Percentiles rank a stretch among this genome's conserved stretches.
Conservation (phyloP, 257 asterid genomes). For the Nicotiana tomentosiformis region DNA sequence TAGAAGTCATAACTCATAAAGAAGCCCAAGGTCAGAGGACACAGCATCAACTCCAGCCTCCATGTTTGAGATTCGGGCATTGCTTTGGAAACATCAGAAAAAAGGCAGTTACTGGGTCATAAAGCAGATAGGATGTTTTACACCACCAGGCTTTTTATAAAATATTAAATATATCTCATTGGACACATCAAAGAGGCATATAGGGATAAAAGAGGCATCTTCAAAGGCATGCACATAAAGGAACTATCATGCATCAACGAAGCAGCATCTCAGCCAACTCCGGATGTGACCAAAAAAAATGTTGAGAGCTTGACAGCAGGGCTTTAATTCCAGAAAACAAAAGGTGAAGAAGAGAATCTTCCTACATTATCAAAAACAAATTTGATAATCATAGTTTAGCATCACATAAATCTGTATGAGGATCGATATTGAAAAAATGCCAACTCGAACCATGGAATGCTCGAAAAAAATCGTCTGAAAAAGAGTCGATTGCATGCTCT, state of each 20-base stretch:
- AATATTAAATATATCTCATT: neutral
- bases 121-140: neutral
- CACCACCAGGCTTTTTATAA: neutral
- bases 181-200: neutral
- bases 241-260: neutral
- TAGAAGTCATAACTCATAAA: neutral
- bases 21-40: neutral
- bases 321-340: neutral
- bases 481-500: constrained; percentile 30
- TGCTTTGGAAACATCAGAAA: neutral
- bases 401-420: constrained; percentile 12
- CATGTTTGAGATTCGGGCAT: neutral
- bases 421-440: constrained; percentile 52
- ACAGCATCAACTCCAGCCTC: neutral
- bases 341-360: neutral
- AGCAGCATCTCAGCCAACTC: neutral
- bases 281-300: neutral
- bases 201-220: neutral
- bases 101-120: neutral
- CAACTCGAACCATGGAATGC: constrained; percentile 68
- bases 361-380: neutral
- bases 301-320: neutral
- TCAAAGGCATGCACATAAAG: neutral
- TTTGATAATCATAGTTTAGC: neutral
- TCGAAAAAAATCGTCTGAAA: constrained; percentile 44